Percentiles rank a stretch among this genome's conserved stretches.
These are phyloP conservation scores for Alloascoidea africana DNA, from an alignment of 805 yeast species.

Conservation along the genomic window DNA sequence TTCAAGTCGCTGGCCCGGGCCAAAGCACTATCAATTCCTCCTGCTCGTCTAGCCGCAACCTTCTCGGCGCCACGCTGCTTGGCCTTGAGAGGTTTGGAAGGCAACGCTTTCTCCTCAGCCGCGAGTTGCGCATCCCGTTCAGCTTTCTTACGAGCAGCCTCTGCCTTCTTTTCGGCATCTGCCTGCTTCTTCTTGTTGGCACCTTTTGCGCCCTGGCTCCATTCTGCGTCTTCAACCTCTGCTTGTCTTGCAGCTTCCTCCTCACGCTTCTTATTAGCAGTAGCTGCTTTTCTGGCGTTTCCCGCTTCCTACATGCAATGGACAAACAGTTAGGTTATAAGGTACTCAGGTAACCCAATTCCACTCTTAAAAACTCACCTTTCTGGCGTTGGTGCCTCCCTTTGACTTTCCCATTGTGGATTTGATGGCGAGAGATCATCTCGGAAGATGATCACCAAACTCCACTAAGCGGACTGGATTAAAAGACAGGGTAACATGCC, in stretches of 20 bases:
- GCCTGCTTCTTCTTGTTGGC: constrained; percentile 56
- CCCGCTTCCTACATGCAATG: constrained; percentile 30
- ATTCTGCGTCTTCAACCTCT: constrained; percentile 42
- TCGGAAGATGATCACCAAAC: too few species aligned
- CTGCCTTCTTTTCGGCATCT: constrained; percentile 54
- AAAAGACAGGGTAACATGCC: too few species aligned
- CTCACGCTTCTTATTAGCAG: constrained; percentile 39
- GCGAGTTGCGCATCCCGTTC: constrained; percentile 56
- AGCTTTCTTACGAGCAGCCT: constrained; percentile 67
- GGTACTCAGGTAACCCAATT: background rate
- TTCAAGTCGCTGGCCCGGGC: constrained; percentile 37
- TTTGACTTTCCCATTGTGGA: constrained; percentile 34
- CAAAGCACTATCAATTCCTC: constrained; percentile 45
- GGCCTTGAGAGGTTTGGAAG: constrained; percentile 34
- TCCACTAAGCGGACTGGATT: too few species aligned
- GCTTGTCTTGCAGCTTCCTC: constrained; percentile 31
- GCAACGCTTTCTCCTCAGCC: constrained; percentile 51
- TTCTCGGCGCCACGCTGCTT: constrained; percentile 58
- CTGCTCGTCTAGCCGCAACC: constrained; percentile 42
- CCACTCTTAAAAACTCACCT: constrained; percentile 12
- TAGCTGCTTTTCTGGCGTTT: constrained; percentile 51
- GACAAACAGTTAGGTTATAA: constrained; percentile 1
- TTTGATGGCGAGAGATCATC: too few species aligned
- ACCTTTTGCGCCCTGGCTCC: constrained; percentile 64
- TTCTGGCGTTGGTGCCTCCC: constrained; percentile 35